Conservation (phyloP, 352 stramenopile species). For the Phytopythium kandeliae region DNA sequence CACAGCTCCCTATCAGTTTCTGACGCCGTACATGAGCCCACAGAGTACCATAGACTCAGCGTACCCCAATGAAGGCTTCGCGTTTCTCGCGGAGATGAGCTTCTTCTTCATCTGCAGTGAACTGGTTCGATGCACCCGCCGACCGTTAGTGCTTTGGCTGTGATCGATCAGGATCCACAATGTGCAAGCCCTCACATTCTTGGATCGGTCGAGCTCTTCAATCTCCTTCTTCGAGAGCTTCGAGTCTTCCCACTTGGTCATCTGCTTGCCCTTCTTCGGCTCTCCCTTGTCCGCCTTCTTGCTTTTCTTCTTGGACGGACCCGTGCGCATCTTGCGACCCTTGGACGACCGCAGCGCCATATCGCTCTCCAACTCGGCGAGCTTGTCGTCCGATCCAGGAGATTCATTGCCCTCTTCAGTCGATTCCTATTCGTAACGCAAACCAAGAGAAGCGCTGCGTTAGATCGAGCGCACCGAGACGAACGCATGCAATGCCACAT, state of each 20-base stretch:
- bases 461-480: slow-evolving; percentile 6
- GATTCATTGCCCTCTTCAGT: slow-evolving; percentile 64
- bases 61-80: slow-evolving; percentile 78
- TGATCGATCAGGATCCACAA: neutral
- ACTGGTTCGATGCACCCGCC: slow-evolving; percentile 13
- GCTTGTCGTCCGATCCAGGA: slow-evolving; percentile 35
- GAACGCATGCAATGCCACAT: neutral
- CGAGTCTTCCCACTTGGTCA: slow-evolving; percentile 82
- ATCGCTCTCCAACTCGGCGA: slow-evolving; percentile 54
- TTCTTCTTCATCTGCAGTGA: slow-evolving; percentile 66
- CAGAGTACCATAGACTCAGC: slow-evolving; percentile 1
- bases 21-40: neutral
- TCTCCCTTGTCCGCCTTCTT: slow-evolving; percentile 33
- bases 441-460: neutral
- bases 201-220: slow-evolving; percentile 62
- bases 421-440: slow-evolving; percentile 23
- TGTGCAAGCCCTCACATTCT: slow-evolving; percentile 29
- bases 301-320: slow-evolving; percentile 60
- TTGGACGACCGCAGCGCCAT: slow-evolving; percentile 30
- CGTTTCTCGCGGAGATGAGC: slow-evolving; percentile 66
- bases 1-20: neutral
- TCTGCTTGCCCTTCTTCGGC: slow-evolving; percentile 76
- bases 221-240: slow-evolving; percentile 86
- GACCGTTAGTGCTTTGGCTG: neutral
- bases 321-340: slow-evolving; percentile 58